Evolutionary conservation across 768 basidiomycete genomes (phyloP).

Genomic region (Nidula microcarpa): DNA sequence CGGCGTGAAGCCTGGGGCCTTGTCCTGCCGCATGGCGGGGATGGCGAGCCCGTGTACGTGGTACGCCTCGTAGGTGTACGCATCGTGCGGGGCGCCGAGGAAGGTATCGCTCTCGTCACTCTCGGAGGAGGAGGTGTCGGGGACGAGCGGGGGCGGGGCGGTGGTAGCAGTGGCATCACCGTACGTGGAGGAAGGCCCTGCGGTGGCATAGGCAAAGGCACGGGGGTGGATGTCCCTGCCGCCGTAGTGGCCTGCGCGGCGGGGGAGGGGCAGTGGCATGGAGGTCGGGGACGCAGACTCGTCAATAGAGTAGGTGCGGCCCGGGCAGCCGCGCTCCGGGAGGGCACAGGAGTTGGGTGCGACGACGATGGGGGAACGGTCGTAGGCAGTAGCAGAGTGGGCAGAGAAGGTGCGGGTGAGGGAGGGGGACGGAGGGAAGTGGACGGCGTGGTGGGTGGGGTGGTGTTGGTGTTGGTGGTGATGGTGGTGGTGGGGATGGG

Average conservation of each 20-base stretch:
- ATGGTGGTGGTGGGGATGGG: conserved; percentile 20
- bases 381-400: conserved; percentile 64
- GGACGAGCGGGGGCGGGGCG: conserved; percentile 48
- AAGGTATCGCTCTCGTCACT: conserved; percentile 63
- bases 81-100: conserved; percentile 9
- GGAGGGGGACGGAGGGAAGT: conserved; percentile 51
- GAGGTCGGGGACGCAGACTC: conserved; percentile 19
- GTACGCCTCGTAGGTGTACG: conserved; percentile 10
- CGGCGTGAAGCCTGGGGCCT: conserved; percentile 4
- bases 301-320: conserved; percentile 59
- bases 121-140: conserved; percentile 60
- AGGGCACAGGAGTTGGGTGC: conserved; percentile 70
- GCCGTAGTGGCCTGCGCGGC: conserved; percentile 15
- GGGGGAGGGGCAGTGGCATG: conserved; percentile 6
- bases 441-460: conserved; percentile 32
- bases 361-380: conserved; percentile 78
- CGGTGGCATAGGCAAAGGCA: conserved; percentile 20
- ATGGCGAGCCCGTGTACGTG: conserved; percentile 23
- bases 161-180: conserved; percentile 3
- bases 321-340: conserved; percentile 76
- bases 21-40: conserved; percentile 10
- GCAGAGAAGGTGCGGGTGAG: conserved; percentile 47
- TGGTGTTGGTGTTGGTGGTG: conserved; percentile 15
- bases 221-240: conserved; percentile 46
- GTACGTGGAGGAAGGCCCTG: not conserved